phyloP scores from a whole-genome alignment of 257 asterid species.

The Nicotiana tabacum region DNA sequence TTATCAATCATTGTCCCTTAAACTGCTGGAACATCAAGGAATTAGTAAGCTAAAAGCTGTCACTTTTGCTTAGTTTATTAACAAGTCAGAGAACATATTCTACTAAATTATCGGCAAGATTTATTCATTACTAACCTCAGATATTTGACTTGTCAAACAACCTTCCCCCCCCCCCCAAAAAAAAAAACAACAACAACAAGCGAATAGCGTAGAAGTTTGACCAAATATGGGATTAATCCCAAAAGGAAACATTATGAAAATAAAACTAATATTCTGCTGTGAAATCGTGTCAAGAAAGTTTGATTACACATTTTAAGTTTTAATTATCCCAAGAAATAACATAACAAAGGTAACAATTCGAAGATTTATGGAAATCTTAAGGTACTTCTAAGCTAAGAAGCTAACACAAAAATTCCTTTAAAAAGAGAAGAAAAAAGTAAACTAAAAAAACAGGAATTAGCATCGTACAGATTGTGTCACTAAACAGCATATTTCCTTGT shows the following conservation, averaged over 20 bases:
- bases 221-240: not conserved
- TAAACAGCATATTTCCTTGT: too few species aligned
- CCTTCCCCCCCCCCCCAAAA: too few species aligned
- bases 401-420: too few species aligned
- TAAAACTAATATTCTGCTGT: not conserved
- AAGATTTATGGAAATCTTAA: not conserved
- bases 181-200: not conserved
- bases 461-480: too few species aligned
- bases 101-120: not conserved
- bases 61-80: not conserved
- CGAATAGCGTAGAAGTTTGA: not conserved
- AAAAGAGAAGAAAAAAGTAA: too few species aligned
- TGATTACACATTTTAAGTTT: not conserved
- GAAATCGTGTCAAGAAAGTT: too few species aligned
- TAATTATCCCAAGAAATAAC: not conserved
- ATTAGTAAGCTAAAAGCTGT: constrained; percentile 2
- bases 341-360: not conserved
- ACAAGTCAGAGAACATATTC: not conserved
- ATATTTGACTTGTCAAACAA: not conserved
- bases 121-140: not conserved
- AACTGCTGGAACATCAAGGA: not conserved
- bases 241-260: not conserved
- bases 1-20: not conserved
- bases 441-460: too few species aligned
- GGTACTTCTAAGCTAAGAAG: not conserved